Percentiles rank a stretch among this genome's conserved stretches.
These are phyloP conservation scores for Lathyrus tuberosus DNA, from an alignment of 306 rosid genomes.

Conservation along the genomic window DNA sequence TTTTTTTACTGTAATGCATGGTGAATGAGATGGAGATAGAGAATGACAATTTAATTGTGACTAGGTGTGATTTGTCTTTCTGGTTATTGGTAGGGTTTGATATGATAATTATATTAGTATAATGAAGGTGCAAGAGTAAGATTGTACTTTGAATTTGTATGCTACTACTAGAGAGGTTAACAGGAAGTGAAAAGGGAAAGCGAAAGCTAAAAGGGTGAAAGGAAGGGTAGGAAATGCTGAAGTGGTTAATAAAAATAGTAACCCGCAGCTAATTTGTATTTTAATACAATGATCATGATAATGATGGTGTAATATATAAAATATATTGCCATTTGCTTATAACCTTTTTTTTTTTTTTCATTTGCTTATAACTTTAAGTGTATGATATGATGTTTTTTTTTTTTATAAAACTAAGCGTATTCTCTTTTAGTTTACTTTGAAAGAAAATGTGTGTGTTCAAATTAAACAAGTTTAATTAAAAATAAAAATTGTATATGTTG, in stretches of 20 bases:
- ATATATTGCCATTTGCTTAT: constrained; percentile 8
- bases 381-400: too few relatives aligned
- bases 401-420: too few relatives aligned
- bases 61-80: constrained; percentile 21
- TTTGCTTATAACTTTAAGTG: too few relatives aligned
- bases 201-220: not conserved
- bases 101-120: constrained; percentile 5
- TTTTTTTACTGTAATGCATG: constrained; percentile 42
- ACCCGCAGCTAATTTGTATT: constrained; percentile 69
- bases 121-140: constrained; percentile 13
- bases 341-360: too few relatives aligned
- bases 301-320: constrained; percentile 17
- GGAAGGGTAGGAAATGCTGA: constrained; percentile 53
- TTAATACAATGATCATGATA: constrained; percentile 1
- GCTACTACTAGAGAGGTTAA: constrained; percentile 11
- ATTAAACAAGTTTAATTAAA: too few relatives aligned
- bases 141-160: constrained; percentile 35
- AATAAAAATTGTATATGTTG: too few relatives aligned
- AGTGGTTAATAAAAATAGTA: constrained; percentile 60
- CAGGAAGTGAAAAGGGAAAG: not conserved
- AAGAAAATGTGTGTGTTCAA: too few relatives aligned
- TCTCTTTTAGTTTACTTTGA: too few relatives aligned
- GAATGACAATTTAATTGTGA: constrained; percentile 43
- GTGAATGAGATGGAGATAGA: not conserved
- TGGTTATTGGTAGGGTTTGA: constrained; percentile 34